A percentile compares a stretch with the other conserved stretches of the same genome.
phyloP scores from a whole-genome alignment of 371 early-diverging fungal genomes.

The Rhizopus delemar region DNA sequence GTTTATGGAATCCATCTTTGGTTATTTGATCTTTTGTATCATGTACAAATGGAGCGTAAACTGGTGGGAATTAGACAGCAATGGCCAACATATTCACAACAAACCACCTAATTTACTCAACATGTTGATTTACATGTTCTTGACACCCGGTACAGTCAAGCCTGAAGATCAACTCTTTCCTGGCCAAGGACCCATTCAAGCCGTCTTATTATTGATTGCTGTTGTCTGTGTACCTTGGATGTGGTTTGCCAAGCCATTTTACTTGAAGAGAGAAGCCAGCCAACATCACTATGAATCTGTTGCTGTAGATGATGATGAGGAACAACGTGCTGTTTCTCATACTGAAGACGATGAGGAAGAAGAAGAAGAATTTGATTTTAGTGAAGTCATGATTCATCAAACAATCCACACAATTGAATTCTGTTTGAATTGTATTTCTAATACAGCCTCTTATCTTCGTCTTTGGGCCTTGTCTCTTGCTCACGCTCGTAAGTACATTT shows the following conservation, averaged over 20 bases:
- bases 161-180: slow-evolving; percentile 74
- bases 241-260: slow-evolving; percentile 95
- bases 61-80: slow-evolving; percentile 76
- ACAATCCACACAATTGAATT: slow-evolving; percentile 99
- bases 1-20: slow-evolving; percentile 93
- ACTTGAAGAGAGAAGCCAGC: slow-evolving; percentile 78
- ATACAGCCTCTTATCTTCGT: slow-evolving; percentile 99
- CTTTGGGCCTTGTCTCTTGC: slow-evolving; percentile 99
- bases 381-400: slow-evolving; percentile 94
- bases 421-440: slow-evolving; percentile 96
- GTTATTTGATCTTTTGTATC: slow-evolving; percentile 94
- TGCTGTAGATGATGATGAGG: slow-evolving; percentile 45
- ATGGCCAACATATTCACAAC: slow-evolving; percentile 67
- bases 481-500: slow-evolving; percentile 81
- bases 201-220: slow-evolving; percentile 81
- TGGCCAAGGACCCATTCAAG: slow-evolving; percentile 90
- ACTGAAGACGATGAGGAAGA: slow-evolving; percentile 51
- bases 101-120: slow-evolving; percentile 95
- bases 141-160: slow-evolving; percentile 89
- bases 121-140: slow-evolving; percentile 99
- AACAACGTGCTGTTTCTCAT: slow-evolving; percentile 15
- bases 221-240: slow-evolving; percentile 98
- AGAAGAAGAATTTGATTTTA: slow-evolving; percentile 80
- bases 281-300: slow-evolving; percentile 73
- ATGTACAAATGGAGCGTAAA: slow-evolving; percentile 97